These are phyloP conservation scores for Ormosia emarginata DNA, from an alignment of 306 rosid genomes.

Conservation along the genomic window DNA sequence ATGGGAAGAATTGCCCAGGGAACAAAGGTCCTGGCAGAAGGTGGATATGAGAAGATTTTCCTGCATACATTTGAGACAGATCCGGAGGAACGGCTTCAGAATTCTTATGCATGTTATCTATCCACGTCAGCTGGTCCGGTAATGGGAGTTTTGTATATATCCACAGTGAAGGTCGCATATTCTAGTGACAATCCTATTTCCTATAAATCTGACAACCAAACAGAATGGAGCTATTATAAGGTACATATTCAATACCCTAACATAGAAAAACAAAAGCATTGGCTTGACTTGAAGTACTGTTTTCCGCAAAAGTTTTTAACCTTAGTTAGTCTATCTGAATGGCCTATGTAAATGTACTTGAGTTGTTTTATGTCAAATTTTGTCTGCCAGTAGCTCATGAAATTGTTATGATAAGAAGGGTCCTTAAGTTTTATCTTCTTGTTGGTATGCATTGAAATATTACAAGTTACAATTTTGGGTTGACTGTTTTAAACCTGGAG, in stretches of 20 bases:
- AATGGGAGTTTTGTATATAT: slow-evolving; percentile 58
- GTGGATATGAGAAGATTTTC: slow-evolving; percentile 87
- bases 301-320: neutral
- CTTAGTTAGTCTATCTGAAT: neutral
- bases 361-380: slow-evolving; percentile 5
- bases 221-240: slow-evolving; percentile 98
- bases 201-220: slow-evolving; percentile 42
- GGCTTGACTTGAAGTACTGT: neutral
- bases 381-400: neutral
- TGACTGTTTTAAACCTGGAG: neutral
- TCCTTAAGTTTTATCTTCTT: neutral
- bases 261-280: neutral
- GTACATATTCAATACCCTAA: slow-evolving; percentile 35
- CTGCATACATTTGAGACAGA: slow-evolving; percentile 63
- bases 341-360: neutral
- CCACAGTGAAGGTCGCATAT: slow-evolving; percentile 80
- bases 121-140: slow-evolving; percentile 88
- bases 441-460: neutral
- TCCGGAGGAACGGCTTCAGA: slow-evolving; percentile 77
- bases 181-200: slow-evolving; percentile 91
- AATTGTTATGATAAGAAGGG: slow-evolving; percentile 1
- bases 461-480: neutral
- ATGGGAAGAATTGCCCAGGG: slow-evolving; percentile 97
- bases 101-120: slow-evolving; percentile 82
- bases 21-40: slow-evolving; percentile 91